Evolutionary conservation across 2,329 filamentous ascomycete genomes (phyloP).

Genomic region (Chalaropsis ovoidea): DNA sequence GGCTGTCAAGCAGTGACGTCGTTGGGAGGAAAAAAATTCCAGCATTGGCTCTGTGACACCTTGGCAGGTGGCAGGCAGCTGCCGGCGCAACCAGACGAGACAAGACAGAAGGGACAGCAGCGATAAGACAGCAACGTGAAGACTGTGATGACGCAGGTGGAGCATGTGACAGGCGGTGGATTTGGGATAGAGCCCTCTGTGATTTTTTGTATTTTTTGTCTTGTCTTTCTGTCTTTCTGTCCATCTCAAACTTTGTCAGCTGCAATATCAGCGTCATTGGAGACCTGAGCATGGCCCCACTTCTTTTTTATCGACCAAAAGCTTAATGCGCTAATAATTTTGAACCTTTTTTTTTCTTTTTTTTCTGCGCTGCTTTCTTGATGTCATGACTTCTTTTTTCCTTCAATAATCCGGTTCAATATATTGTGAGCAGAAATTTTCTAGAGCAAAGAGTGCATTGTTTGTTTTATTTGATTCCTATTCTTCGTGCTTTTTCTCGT

Average conservation of each 20-base stretch:
- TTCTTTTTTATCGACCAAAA: background rate
- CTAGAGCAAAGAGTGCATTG: background rate
- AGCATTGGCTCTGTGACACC: constrained; percentile 1
- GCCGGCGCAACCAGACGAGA: background rate
- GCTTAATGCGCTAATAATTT: background rate
- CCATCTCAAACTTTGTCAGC: background rate
- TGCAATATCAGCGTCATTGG: background rate
- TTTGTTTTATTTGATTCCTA: background rate
- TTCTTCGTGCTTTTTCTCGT: background rate
- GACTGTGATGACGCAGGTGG: too few species aligned
- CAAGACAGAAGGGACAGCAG: background rate
- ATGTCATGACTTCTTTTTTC: background rate
- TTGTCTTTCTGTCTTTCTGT: too few species aligned
- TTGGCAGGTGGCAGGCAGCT: background rate
- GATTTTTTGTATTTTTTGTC: too few species aligned
- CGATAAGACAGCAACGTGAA: background rate
- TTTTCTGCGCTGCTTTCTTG: too few species aligned
- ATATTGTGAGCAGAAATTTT: background rate
- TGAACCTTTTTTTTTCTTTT: background rate
- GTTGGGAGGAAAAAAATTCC: constrained; percentile 12
- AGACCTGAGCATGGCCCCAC: background rate
- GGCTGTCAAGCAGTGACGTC: constrained; percentile 13
- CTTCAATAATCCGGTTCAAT: background rate
- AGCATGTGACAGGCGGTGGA: too few species aligned
- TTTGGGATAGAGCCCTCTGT: too few species aligned